These are phyloP conservation scores for Persicaria maculosa DNA, from an alignment of 148 eudicot genomes.

Conservation along the genomic window DNA sequence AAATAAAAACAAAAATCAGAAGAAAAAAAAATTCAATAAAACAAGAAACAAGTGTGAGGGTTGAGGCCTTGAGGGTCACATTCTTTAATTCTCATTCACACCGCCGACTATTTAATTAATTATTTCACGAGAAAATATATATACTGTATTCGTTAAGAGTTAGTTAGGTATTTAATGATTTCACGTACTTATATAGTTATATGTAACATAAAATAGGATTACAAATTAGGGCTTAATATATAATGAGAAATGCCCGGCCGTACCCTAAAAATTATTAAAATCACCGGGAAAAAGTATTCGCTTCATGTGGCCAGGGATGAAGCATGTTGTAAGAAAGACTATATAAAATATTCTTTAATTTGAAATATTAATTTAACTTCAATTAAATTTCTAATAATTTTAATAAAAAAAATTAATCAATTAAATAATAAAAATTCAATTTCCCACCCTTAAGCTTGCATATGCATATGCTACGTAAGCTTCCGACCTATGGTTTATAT, in stretches of 20 bases:
- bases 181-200: neutral
- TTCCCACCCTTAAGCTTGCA: neutral
- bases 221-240: no score
- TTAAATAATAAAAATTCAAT: neutral
- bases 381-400: neutral
- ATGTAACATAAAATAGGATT: neutral
- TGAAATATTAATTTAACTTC: neutral
- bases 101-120: no score
- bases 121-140: no score
- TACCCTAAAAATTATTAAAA: neutral
- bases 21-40: no score
- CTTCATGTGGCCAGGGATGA: conserved; percentile 7
- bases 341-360: neutral
- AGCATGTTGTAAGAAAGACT: neutral
- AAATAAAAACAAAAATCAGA: no score
- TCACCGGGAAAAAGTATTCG: neutral
- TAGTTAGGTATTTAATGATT: neutral
- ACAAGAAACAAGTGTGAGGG: no score
- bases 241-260: neutral
- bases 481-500: conserved; percentile 6
- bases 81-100: no score
- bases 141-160: no score
- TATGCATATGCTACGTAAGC: conserved; percentile 1
- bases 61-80: no score
- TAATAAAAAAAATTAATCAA: neutral